phyloP scores from a whole-genome alignment of 305 asterid genomes.

The Striga hermonthica region DNA sequence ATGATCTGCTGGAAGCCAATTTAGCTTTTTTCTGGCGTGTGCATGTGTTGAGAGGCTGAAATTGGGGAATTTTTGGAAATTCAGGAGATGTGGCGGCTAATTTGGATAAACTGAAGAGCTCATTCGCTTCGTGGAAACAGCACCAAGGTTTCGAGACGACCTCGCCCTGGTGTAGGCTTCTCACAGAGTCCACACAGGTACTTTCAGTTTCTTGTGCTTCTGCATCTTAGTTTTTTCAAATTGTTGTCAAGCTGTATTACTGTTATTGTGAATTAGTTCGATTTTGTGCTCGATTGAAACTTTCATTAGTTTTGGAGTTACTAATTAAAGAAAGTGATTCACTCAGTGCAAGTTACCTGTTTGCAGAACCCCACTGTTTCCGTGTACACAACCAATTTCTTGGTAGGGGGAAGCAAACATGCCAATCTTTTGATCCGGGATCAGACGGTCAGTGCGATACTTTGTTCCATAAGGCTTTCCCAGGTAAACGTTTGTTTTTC shows the following conservation, averaged over 20 bases:
- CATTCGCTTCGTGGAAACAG: constrained; percentile 55
- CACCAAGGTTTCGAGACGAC: constrained; percentile 49
- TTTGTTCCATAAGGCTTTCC: constrained; percentile 58
- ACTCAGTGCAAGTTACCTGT: constrained; percentile 18
- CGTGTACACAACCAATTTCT: constrained; percentile 50
- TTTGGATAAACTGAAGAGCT: constrained; percentile 57
- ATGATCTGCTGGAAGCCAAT: background rate
- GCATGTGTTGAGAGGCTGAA: constrained; percentile 21
- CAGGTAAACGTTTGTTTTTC: constrained; percentile 45
- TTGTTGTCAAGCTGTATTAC: background rate
- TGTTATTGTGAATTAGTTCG: constrained; percentile 12
- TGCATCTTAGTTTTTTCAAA: constrained; percentile 3
- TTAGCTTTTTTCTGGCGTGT: no score
- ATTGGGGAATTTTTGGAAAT: constrained; percentile 15
- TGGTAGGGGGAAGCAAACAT: constrained; percentile 64
- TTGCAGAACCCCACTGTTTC: constrained; percentile 66
- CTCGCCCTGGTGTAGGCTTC: constrained; percentile 80
- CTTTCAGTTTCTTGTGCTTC: constrained; percentile 25
- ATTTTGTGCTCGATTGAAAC: no score
- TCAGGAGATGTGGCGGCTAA: constrained; percentile 45
- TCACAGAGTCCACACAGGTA: constrained; percentile 68
- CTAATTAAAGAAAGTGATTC: background rate
- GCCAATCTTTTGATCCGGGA: constrained; percentile 69
- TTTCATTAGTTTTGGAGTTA: background rate
- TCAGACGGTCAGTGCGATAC: constrained; percentile 45